phyloP scores from a whole-genome alignment of 176 grass and related monocot species.

The barley (Hordeum vulgare) region DNA sequence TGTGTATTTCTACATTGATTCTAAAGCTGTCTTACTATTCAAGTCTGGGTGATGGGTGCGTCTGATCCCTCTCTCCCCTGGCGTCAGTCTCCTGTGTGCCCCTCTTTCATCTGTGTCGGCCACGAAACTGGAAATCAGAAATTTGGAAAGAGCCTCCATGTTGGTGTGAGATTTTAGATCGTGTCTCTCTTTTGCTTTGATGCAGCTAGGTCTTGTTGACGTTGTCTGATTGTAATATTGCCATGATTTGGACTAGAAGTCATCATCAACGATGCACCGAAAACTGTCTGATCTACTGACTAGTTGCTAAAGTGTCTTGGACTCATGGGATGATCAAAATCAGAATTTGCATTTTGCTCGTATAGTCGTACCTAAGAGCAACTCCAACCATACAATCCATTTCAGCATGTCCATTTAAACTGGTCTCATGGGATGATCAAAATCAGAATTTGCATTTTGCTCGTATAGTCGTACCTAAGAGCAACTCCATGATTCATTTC shows the following conservation, averaged over 20 bases:
- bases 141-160: slow-evolving; percentile 12
- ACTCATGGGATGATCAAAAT: neutral
- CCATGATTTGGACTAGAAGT: neutral
- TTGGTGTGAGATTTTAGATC: slow-evolving; percentile 28
- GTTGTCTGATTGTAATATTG: slow-evolving; percentile 34
- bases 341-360: neutral
- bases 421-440: no score
- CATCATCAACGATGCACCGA: neutral
- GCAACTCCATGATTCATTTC: no score
- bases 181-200: slow-evolving; percentile 17
- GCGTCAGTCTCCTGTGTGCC: neutral
- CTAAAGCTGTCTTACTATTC: slow-evolving; percentile 78
- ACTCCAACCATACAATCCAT: no score
- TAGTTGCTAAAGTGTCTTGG: neutral
- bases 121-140: slow-evolving; percentile 18
- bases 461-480: no score
- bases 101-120: neutral
- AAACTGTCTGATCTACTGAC: neutral
- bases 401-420: no score
- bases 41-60: slow-evolving; percentile 60
- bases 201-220: slow-evolving; percentile 38
- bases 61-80: neutral
- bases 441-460: no score
- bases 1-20: slow-evolving; percentile 79
- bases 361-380: no score